phyloP scores from a whole-genome alignment of 768 basidiomycete species.

The Tricholomella constricta region DNA sequence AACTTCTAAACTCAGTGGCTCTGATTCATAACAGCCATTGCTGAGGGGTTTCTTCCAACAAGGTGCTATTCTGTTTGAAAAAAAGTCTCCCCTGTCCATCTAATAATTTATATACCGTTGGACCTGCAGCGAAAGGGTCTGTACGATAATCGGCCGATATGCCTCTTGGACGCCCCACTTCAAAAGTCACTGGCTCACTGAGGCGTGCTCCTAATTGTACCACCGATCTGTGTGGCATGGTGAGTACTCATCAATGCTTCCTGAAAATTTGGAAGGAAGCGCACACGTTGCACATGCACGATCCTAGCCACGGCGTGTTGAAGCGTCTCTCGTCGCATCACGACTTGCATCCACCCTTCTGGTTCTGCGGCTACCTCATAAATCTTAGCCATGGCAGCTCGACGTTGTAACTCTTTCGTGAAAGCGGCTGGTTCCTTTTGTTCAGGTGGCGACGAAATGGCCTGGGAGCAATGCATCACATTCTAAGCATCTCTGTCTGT shows the following conservation, averaged over 20 bases:
- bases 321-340: constrained; percentile 30
- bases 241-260: neutral
- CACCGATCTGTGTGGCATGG: neutral
- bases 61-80: too few relatives aligned
- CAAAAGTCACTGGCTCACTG: neutral
- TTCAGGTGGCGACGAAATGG: constrained; percentile 21
- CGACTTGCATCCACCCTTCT: constrained; percentile 33
- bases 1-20: too few relatives aligned
- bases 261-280: neutral
- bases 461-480: constrained; percentile 14
- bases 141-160: too few relatives aligned
- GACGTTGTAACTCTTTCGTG: constrained; percentile 15
- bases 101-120: too few relatives aligned
- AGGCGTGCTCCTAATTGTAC: constrained; percentile 1
- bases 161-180: too few relatives aligned
- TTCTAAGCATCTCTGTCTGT: neutral
- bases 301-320: constrained; percentile 29
- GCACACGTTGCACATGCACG: constrained; percentile 23
- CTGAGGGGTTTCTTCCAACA: too few relatives aligned
- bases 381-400: constrained; percentile 11
- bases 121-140: too few relatives aligned
- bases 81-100: too few relatives aligned
- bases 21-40: too few relatives aligned
- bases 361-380: constrained; percentile 6
- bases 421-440: constrained; percentile 1